Evolutionary conservation across 805 yeast genomes (phyloP).

Genomic region (Saccharomycopsis vini): DNA sequence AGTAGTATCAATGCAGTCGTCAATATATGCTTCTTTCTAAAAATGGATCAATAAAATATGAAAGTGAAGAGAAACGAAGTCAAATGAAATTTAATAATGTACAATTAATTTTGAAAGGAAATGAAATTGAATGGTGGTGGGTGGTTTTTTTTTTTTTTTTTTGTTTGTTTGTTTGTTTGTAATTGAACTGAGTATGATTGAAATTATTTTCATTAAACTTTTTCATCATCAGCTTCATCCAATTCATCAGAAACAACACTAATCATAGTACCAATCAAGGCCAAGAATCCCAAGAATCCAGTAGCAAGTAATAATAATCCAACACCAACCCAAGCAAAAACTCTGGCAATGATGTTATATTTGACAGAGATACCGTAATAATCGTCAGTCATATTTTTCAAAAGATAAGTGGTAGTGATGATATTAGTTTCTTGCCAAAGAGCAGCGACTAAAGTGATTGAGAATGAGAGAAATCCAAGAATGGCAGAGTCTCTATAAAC

Average conservation of each 20-base stretch:
- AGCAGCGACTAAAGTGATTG: slow-evolving; percentile 19
- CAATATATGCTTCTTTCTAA: too few species aligned
- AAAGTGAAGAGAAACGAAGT: too few species aligned
- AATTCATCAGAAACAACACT: slow-evolving; percentile 13
- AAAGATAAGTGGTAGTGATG: slow-evolving; percentile 16
- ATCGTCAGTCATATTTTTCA: slow-evolving; percentile 14
- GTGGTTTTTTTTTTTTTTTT: too few species aligned
- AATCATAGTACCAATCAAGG: slow-evolving; percentile 16
- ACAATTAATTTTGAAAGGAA: too few species aligned
- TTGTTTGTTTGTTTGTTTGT: too few species aligned
- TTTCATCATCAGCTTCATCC: slow-evolving; percentile 16
- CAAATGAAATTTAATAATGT: too few species aligned
- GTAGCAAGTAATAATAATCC: slow-evolving; percentile 17
- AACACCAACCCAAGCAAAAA: slow-evolving; percentile 19
- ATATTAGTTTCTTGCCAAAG: slow-evolving; percentile 20
- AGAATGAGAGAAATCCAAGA: slow-evolving; percentile 18
- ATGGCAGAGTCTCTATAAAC: slow-evolving; percentile 18
- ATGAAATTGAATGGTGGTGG: too few species aligned
- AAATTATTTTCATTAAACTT: slow-evolving; percentile 1
- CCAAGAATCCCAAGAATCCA: slow-evolving; percentile 14
- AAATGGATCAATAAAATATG: too few species aligned
- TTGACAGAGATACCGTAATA: slow-evolving; percentile 14
- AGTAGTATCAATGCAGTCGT: too few species aligned
- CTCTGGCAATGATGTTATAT: slow-evolving; percentile 17
- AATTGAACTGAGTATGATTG: not conserved